phyloP scores from a whole-genome alignment of 345 rosid genomes.

The Capsella bursapastoris region DNA sequence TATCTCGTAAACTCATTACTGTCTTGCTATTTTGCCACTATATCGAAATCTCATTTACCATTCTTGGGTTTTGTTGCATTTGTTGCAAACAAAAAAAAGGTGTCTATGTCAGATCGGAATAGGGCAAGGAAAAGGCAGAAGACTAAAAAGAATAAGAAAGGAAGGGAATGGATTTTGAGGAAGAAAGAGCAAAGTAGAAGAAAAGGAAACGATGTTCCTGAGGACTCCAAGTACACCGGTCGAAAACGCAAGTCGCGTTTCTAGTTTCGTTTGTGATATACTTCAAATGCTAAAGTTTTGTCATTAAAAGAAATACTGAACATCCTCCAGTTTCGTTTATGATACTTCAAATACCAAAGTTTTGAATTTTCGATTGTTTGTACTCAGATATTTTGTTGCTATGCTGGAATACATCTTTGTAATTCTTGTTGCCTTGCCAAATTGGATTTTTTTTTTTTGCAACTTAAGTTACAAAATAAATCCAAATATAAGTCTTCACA shows the following conservation, averaged over 20 bases:
- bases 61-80: not conserved
- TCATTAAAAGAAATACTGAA: not conserved
- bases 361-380: too few relatives aligned
- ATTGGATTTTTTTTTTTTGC: too few relatives aligned
- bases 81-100: conserved; percentile 44
- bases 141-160: conserved; percentile 63
- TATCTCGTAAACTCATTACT: not conserved
- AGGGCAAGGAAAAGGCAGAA: conserved; percentile 87
- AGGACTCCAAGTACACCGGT: conserved; percentile 78
- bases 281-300: conserved; percentile 17
- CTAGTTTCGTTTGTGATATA: conserved; percentile 40
- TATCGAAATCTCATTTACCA: not conserved
- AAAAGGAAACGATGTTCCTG: conserved; percentile 79
- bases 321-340: not conserved
- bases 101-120: conserved; percentile 65
- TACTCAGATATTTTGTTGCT: too few relatives aligned
- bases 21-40: not conserved
- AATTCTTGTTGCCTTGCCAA: too few relatives aligned
- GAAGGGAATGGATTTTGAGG: conserved; percentile 76
- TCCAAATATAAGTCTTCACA: not conserved
- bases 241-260: conserved; percentile 81
- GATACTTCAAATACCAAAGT: too few relatives aligned
- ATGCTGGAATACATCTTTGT: too few relatives aligned
- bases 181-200: conserved; percentile 89
- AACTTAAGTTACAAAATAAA: too few relatives aligned